These are phyloP conservation scores for Malassezia sp. DNA, from an alignment of 1,284 basidiomycete species.

Conservation along the genomic window DNA sequence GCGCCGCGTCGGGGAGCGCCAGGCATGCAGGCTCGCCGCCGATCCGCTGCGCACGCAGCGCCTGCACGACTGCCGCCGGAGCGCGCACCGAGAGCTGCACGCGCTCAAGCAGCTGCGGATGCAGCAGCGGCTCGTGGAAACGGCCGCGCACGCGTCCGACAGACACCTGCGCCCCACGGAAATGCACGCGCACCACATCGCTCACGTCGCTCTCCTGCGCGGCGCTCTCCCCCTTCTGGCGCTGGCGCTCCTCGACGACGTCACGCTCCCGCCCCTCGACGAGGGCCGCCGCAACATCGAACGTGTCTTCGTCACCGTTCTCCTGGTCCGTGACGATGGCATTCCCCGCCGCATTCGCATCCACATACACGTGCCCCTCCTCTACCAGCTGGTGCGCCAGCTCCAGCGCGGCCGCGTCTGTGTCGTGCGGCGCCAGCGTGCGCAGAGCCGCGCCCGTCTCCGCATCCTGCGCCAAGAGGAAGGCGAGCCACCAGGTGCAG, in stretches of 20 bases:
- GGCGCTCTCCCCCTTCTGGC: slow-evolving; percentile 54
- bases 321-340: slow-evolving; percentile 47
- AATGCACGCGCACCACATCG: slow-evolving; percentile 22
- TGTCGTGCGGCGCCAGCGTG: slow-evolving; percentile 14
- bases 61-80: slow-evolving; percentile 8
- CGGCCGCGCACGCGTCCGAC: slow-evolving; percentile 29
- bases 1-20: slow-evolving; percentile 24
- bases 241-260: slow-evolving; percentile 22
- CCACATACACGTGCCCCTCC: slow-evolving; percentile 24
- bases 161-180: slow-evolving; percentile 32
- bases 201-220: slow-evolving; percentile 67
- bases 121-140: slow-evolving; percentile 35
- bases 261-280: slow-evolving; percentile 29
- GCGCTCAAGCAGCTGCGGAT: slow-evolving; percentile 27
- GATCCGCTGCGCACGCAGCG: slow-evolving; percentile 6
- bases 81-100: slow-evolving; percentile 10
- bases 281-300: slow-evolving; percentile 52
- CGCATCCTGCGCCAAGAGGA: slow-evolving; percentile 33
- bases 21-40: slow-evolving; percentile 15
- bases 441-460: slow-evolving; percentile 29
- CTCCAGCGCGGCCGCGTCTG: slow-evolving; percentile 4
- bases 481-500: slow-evolving; percentile 37
- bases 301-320: slow-evolving; percentile 69
- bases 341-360: slow-evolving; percentile 1
- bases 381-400: slow-evolving; percentile 31